A percentile compares a stretch with the other conserved stretches of the same genome.
These are phyloP conservation scores for Magnolia officinalis DNA, from an alignment of 164 flowering plant genomes.

Conservation along the genomic window DNA sequence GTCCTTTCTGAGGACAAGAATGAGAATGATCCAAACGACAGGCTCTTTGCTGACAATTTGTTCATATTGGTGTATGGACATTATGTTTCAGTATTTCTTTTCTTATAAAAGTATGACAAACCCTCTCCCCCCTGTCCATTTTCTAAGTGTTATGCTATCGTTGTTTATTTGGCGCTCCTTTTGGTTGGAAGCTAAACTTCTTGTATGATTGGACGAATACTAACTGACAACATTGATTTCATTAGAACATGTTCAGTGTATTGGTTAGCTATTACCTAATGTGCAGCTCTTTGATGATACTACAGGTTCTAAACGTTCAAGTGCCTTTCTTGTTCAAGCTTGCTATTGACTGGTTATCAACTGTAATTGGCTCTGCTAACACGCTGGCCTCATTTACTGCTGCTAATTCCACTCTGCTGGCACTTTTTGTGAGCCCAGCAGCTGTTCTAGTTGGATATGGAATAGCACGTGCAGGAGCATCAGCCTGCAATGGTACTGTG, in stretches of 20 bases:
- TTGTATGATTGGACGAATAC: neutral
- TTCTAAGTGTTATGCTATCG: neutral
- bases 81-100: neutral
- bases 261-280: constrained; percentile 2
- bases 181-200: neutral
- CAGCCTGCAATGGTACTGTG: constrained; percentile 87
- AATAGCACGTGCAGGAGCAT: constrained; percentile 80
- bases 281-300: constrained; percentile 4
- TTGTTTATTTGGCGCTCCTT: neutral
- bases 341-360: constrained; percentile 92
- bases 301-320: constrained; percentile 90
- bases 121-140: neutral
- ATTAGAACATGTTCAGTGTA: neutral
- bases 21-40: neutral
- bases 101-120: neutral
- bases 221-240: neutral
- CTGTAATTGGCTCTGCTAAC: constrained; percentile 50
- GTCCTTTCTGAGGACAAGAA: neutral
- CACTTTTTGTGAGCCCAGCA: constrained; percentile 79
- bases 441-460: constrained; percentile 95
- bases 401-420: constrained; percentile 58
- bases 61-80: neutral
- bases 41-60: neutral
- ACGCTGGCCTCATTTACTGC: constrained; percentile 57
- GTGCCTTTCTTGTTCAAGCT: constrained; percentile 95